Evolutionary conservation across 2,329 filamentous ascomycete genomes (phyloP).

Genomic region (Xylariaceae sp.): DNA sequence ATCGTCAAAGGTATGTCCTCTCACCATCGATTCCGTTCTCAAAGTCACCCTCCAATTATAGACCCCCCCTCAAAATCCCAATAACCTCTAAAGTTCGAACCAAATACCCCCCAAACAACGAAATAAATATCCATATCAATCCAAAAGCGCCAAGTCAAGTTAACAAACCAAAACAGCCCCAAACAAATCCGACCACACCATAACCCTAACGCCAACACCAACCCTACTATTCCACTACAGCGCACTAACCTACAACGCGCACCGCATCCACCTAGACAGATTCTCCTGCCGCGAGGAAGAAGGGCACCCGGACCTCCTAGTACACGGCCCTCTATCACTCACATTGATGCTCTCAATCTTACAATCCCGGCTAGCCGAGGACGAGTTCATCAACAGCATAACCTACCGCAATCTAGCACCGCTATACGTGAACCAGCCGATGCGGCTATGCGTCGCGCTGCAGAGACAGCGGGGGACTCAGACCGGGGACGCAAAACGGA

Average conservation of each 20-base stretch:
- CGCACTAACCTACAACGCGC: conserved; percentile 87
- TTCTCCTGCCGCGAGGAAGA: conserved; percentile 66
- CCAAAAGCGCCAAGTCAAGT: neutral
- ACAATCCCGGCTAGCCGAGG: conserved; percentile 41
- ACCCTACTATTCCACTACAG: conserved; percentile 84
- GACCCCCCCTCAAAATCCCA: conserved; percentile 15
- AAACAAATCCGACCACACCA: conserved; percentile 34
- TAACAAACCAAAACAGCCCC: conserved; percentile 3
- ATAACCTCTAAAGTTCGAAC: neutral
- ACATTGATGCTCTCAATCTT: conserved; percentile 71
- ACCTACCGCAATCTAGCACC: conserved; percentile 80
- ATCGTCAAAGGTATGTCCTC: conserved; percentile 29
- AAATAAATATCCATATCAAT: neutral
- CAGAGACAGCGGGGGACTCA: conserved; percentile 33
- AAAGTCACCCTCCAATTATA: neutral
- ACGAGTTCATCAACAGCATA: conserved; percentile 49
- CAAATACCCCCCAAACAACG: neutral
- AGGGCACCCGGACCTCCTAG: conserved; percentile 68
- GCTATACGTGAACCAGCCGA: conserved; percentile 67
- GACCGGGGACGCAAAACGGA: conserved; percentile 29
- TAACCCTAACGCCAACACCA: conserved; percentile 61
- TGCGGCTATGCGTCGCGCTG: conserved; percentile 64
- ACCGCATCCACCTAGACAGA: conserved; percentile 81
- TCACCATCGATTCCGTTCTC: neutral
- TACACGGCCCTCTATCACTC: conserved; percentile 81